Conservation (phyloP, 192 early-diverging fungal species). For the Allomyces arbusculus region DNA sequence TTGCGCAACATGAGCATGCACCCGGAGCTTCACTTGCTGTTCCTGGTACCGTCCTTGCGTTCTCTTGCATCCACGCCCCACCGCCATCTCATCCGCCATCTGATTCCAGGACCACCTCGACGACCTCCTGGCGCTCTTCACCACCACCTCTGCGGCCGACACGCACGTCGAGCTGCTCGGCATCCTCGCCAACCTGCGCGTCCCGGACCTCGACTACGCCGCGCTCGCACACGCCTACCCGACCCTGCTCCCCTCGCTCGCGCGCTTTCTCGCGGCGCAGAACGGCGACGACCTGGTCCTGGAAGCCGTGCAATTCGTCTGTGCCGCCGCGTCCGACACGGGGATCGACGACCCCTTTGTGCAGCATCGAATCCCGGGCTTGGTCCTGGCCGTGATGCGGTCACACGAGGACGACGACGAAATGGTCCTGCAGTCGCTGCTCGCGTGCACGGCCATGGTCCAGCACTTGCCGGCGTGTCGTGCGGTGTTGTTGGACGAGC, state of each 20-base stretch:
- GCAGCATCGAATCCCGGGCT: constrained; percentile 12
- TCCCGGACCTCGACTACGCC: constrained; percentile 29
- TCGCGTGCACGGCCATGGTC: not conserved
- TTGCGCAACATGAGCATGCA: constrained; percentile 20
- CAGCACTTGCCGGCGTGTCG: not conserved
- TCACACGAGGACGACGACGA: constrained; percentile 43
- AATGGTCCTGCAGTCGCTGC: constrained; percentile 22
- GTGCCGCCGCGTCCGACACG: constrained; percentile 29
- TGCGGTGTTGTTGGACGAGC: constrained; percentile 6
- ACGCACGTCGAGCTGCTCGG: constrained; percentile 25
- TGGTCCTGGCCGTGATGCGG: constrained; percentile 28
- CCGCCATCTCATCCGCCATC: not conserved
- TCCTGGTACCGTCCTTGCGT: constrained; percentile 12
- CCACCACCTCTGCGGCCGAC: constrained; percentile 14
- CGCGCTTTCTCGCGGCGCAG: constrained; percentile 6
- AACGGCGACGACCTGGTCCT: constrained; percentile 6
- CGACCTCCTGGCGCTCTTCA: constrained; percentile 24
- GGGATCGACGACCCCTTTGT: constrained; percentile 23
- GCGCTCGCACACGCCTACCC: constrained; percentile 25
- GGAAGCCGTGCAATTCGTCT: constrained; percentile 9
- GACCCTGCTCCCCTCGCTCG: constrained; percentile 15
- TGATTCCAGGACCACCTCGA: constrained; percentile 24
- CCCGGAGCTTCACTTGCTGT: constrained; percentile 13
- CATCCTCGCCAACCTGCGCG: constrained; percentile 19
- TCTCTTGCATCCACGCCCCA: no score